Evolutionary conservation across 2,329 filamentous ascomycete species (phyloP).

Genomic region (Plenodomus tracheiphilus): DNA sequence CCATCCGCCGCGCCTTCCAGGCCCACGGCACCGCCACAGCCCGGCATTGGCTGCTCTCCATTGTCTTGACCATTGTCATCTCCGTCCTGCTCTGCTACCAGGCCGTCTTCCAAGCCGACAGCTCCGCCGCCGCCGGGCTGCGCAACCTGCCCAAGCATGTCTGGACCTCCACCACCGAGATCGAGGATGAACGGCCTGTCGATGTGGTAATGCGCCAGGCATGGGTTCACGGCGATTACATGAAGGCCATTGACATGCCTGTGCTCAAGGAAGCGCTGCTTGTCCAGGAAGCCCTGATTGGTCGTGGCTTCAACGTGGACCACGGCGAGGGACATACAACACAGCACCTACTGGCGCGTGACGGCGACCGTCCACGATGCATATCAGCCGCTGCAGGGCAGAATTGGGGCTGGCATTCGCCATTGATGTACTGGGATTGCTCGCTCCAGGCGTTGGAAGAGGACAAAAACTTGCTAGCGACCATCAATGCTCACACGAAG

Average conservation of each 20-base stretch:
- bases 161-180: slow-evolving; percentile 74
- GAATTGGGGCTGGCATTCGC: slow-evolving; percentile 81
- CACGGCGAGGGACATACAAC: background rate
- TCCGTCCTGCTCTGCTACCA: slow-evolving; percentile 73
- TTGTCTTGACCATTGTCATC: slow-evolving; percentile 72
- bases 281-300: slow-evolving; percentile 71
- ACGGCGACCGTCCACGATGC: slow-evolving; percentile 22
- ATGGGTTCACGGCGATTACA: slow-evolving; percentile 81
- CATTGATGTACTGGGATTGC: slow-evolving; percentile 78
- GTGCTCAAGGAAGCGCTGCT: slow-evolving; percentile 69
- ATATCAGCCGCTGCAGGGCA: slow-evolving; percentile 55
- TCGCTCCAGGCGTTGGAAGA: slow-evolving; percentile 60
- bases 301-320: slow-evolving; percentile 41
- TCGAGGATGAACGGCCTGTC: slow-evolving; percentile 56
- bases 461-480: slow-evolving; percentile 67
- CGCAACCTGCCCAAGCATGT: slow-evolving; percentile 77
- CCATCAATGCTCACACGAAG: slow-evolving; percentile 67
- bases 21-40: slow-evolving; percentile 72
- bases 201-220: slow-evolving; percentile 82
- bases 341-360: slow-evolving; percentile 7
- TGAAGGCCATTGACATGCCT: slow-evolving; percentile 70
- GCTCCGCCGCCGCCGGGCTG: slow-evolving; percentile 71
- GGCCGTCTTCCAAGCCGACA: slow-evolving; percentile 73
- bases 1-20: slow-evolving; percentile 66
- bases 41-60: slow-evolving; percentile 72